These are phyloP conservation scores for Agroathelia rolfsii DNA, from an alignment of 1,284 basidiomycete species.

Conservation along the genomic window DNA sequence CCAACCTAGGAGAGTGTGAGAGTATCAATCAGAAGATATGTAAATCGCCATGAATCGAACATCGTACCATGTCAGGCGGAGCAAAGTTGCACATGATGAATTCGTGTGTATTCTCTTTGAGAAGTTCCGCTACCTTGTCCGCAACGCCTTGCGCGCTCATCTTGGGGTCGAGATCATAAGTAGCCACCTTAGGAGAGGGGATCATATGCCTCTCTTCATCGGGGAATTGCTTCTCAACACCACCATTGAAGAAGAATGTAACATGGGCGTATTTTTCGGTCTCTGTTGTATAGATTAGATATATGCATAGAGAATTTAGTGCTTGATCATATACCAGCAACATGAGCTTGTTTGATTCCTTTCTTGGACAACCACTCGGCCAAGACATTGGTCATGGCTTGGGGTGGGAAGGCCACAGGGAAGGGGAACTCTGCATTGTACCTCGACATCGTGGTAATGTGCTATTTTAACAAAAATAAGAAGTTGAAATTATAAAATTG, in stretches of 20 bases:
- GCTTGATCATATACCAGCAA: constrained; percentile 47
- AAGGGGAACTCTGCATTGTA: constrained; percentile 88
- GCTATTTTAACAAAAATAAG: constrained; percentile 25
- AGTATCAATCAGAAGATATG: constrained; percentile 1
- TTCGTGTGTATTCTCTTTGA: constrained; percentile 59
- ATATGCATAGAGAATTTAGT: constrained; percentile 1
- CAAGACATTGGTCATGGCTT: constrained; percentile 83
- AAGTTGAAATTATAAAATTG: neutral
- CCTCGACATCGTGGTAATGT: constrained; percentile 87
- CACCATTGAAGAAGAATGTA: constrained; percentile 95
- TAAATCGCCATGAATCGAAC: neutral
- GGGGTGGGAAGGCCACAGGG: constrained; percentile 80
- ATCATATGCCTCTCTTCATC: constrained; percentile 83
- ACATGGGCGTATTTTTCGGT: constrained; percentile 95
- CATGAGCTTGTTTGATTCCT: constrained; percentile 74
- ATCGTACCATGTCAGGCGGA: constrained; percentile 81
- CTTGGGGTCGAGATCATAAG: constrained; percentile 79
- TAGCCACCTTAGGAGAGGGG: constrained; percentile 81
- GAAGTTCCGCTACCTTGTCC: constrained; percentile 81
- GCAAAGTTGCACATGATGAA: constrained; percentile 97
- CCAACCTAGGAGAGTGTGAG: constrained; percentile 44
- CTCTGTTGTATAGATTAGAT: constrained; percentile 32
- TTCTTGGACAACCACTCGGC: constrained; percentile 81
- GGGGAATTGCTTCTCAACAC: constrained; percentile 82
- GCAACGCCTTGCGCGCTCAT: constrained; percentile 84